These are phyloP conservation scores for Meyerozyma carpophila DNA, from an alignment of 1,139 yeast genomes.

Conservation along the genomic window DNA sequence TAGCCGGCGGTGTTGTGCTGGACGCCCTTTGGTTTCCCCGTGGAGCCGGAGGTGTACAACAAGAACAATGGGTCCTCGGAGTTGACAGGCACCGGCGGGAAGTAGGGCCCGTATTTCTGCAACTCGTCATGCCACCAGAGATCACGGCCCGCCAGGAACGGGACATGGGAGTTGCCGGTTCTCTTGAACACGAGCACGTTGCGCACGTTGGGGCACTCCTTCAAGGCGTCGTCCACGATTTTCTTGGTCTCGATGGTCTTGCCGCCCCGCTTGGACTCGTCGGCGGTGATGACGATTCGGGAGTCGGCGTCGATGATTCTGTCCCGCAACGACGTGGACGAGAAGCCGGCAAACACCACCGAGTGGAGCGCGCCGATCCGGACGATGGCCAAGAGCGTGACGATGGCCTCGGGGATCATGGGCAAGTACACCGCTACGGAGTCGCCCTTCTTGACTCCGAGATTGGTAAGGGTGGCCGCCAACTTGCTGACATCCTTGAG, in stretches of 20 bases:
- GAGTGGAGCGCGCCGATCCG: conserved; percentile 82
- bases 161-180: conserved; percentile 64
- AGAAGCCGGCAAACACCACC: conserved; percentile 81
- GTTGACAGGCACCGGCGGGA: conserved; percentile 55
- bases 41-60: conserved; percentile 64
- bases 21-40: conserved; percentile 67
- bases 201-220: conserved; percentile 60
- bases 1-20: conserved; percentile 79
- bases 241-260: conserved; percentile 78
- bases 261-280: conserved; percentile 79
- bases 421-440: conserved; percentile 84
- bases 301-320: conserved; percentile 76
- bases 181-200: conserved; percentile 70
- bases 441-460: conserved; percentile 77
- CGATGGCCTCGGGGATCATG: conserved; percentile 79
- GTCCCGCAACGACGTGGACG: conserved; percentile 69
- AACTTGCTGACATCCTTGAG: conserved; percentile 64
- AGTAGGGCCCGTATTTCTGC: conserved; percentile 58
- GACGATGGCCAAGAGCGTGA: conserved; percentile 66
- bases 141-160: conserved; percentile 59
- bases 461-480: conserved; percentile 59
- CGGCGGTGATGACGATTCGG: conserved; percentile 68
- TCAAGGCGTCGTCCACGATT: conserved; percentile 77
- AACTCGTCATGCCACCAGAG: conserved; percentile 81
- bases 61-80: conserved; percentile 61